These are phyloP conservation scores for Fusarium ambrosium DNA, from an alignment of 2,329 filamentous ascomycete genomes.

Conservation along the genomic window DNA sequence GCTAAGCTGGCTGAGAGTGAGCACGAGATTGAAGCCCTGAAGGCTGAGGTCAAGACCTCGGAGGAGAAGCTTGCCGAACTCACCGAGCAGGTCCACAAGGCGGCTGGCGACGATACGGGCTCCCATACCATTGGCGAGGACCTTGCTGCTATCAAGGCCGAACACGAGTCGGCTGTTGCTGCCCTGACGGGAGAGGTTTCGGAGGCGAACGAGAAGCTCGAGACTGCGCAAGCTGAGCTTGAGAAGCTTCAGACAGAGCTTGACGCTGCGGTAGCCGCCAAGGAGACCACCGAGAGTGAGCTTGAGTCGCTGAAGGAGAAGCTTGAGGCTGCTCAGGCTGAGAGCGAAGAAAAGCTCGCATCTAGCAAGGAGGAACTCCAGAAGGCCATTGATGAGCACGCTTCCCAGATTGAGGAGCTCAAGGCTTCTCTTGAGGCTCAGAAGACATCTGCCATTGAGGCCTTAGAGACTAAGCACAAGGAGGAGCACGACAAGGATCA, in stretches of 20 bases:
- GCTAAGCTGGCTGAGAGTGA: slow-evolving; percentile 70
- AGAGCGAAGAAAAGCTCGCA: slow-evolving; percentile 52
- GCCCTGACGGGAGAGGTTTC: slow-evolving; percentile 62
- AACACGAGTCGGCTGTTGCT: slow-evolving; percentile 64
- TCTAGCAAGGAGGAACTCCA: slow-evolving; percentile 52
- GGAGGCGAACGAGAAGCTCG: slow-evolving; percentile 65
- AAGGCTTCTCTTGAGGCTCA: slow-evolving; percentile 63
- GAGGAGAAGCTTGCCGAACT: slow-evolving; percentile 69
- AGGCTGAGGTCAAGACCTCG: slow-evolving; percentile 67
- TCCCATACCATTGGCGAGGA: slow-evolving; percentile 58
- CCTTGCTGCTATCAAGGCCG: slow-evolving; percentile 63
- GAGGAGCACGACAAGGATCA: slow-evolving; percentile 63
- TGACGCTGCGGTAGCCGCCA: slow-evolving; percentile 61
- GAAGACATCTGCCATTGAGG: slow-evolving; percentile 62
- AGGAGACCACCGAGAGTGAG: slow-evolving; percentile 63
- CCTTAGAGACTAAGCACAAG: slow-evolving; percentile 67
- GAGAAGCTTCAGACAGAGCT: slow-evolving; percentile 64
- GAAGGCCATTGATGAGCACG: slow-evolving; percentile 61
- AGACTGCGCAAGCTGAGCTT: slow-evolving; percentile 64
- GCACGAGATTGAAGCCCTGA: slow-evolving; percentile 68
- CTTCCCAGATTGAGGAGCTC: slow-evolving; percentile 64
- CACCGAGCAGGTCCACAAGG: slow-evolving; percentile 63
- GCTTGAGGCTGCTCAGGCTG: slow-evolving; percentile 58
- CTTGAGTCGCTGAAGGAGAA: slow-evolving; percentile 64
- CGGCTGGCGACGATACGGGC: slow-evolving; percentile 54